A percentile compares a stretch with the other conserved stretches of the same genome.
These are phyloP conservation scores for Tympanopsis confertula DNA, from an alignment of 2,329 filamentous ascomycete species.

Conservation along the genomic window DNA sequence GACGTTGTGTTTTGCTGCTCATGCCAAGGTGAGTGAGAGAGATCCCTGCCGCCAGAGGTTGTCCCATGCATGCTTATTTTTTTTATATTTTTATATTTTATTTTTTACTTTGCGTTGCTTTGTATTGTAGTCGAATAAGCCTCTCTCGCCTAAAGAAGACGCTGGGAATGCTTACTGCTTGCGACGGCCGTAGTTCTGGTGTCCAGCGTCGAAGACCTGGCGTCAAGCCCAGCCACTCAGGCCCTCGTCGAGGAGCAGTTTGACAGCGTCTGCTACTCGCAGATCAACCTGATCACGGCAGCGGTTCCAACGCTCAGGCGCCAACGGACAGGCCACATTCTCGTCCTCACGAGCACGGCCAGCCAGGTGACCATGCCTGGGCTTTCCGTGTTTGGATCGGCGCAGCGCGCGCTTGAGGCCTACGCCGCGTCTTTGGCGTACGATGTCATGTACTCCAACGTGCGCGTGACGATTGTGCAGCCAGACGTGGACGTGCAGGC, in stretches of 20 bases:
- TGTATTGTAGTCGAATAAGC: no score
- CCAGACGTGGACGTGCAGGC: slow-evolving; percentile 86
- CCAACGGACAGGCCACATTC: slow-evolving; percentile 77
- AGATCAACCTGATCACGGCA: slow-evolving; percentile 91
- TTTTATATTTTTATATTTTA: no score
- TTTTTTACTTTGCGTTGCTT: neutral
- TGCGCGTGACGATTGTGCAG: slow-evolving; percentile 92
- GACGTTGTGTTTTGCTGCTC: slow-evolving; percentile 87
- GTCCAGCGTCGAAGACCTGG: slow-evolving; percentile 82
- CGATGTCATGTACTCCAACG: slow-evolving; percentile 91
- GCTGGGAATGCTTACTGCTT: no score
- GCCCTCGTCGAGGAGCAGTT: slow-evolving; percentile 84
- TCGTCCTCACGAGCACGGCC: slow-evolving; percentile 79
- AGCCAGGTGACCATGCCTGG: slow-evolving; percentile 89
- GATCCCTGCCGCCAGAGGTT: neutral
- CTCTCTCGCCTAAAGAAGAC: no score
- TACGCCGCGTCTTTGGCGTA: slow-evolving; percentile 93
- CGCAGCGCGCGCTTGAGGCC: slow-evolving; percentile 88
- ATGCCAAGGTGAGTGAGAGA: slow-evolving; percentile 56
- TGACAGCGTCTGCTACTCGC: slow-evolving; percentile 87
- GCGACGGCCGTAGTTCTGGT: slow-evolving; percentile 52
- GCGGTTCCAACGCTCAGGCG: slow-evolving; percentile 67
- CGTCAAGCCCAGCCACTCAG: slow-evolving; percentile 58
- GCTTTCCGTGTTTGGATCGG: slow-evolving; percentile 80
- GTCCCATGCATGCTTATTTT: neutral